A percentile compares a stretch with the other conserved stretches of the same genome.
phyloP scores from a whole-genome alignment of 2,329 filamentous ascomycete genomes.

The Colletotrichum sansevieriae region DNA sequence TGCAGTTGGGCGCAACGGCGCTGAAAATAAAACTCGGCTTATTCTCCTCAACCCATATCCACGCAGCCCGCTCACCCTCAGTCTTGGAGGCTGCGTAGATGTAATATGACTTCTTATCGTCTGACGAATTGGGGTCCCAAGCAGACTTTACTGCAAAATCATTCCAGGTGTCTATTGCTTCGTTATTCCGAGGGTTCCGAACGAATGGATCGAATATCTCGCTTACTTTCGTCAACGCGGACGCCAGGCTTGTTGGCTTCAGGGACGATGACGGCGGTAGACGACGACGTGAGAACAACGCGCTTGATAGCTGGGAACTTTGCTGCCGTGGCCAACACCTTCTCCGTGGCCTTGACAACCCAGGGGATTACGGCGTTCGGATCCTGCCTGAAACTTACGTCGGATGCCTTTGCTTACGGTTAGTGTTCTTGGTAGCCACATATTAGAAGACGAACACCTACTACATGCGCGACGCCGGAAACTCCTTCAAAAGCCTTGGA shows the following conservation, averaged over 20 bases:
- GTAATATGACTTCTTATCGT: constrained; percentile 40
- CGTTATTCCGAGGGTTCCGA: background rate
- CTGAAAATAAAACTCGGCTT: constrained; percentile 51
- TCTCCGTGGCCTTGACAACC: constrained; percentile 47
- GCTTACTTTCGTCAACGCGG: constrained; percentile 42
- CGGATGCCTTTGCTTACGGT: constrained; percentile 50
- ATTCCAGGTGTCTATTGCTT: constrained; percentile 50
- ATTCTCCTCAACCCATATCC: constrained; percentile 53
- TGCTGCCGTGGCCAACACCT: constrained; percentile 51
- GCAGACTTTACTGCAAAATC: constrained; percentile 50
- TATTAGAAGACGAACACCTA: constrained; percentile 37
- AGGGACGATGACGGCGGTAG: constrained; percentile 44
- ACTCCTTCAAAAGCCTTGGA: constrained; percentile 47
- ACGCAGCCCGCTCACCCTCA: constrained; percentile 53
- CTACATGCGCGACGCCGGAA: constrained; percentile 20
- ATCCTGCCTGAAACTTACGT: constrained; percentile 51
- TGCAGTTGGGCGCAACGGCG: constrained; percentile 48
- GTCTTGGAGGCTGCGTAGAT: constrained; percentile 56
- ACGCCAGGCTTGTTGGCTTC: constrained; percentile 38
- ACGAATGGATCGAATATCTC: background rate
- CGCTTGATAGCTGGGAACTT: constrained; percentile 52
- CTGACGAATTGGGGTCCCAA: constrained; percentile 54
- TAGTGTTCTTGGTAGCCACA: background rate
- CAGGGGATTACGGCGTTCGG: constrained; percentile 55
- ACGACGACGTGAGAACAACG: constrained; percentile 57